Base-by-base conservation (phyloP, 2,329 filamentous ascomycete genomes). In the Cladorrhinum sp. region DNA sequence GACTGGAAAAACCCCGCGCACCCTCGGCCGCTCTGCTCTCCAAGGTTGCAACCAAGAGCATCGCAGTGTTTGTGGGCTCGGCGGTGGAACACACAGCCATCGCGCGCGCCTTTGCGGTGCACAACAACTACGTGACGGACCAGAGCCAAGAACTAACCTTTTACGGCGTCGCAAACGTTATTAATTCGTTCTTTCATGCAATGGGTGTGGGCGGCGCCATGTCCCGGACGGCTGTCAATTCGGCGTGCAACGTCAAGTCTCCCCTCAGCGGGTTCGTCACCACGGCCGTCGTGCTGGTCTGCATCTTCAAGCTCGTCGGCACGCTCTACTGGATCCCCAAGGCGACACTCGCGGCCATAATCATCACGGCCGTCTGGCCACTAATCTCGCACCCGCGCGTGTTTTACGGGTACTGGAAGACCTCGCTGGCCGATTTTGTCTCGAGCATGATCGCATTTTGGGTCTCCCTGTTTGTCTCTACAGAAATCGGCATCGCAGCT, bases 321-420 rank as follows among this genome's bases (percentile, higher is more conserved):
- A 81, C 83, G 0, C 77, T 89, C 0, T 87, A 85, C 72, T 89
- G 85, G 84, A 85, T 89, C n/a, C 86, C 86, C 1, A 86, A 87
- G 65, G 79, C 85, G 0, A 86, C 84, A 0, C 76, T 89, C 1
- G 81, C 86, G 0, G 86, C 85, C 2, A 87, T 89, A 62, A 87
- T 89, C 75, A 87, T 88, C 65, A 85, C 82, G 61, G 85, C 85
- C 5, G 84, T 88, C 0, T 82, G 82, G 72, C 83, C 85, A 41
- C 76, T 88, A 6, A 83, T 88, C 50, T 81, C 82, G 0, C 79
- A 83, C 0, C 80, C 85, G 0, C 79, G 76, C 2, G 77, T 82
- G 9, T 87, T 88, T 68, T 86, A 86, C 71, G 76, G 77, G 13
- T 88, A 85, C 73, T 89, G 85, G 84, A 82, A 82, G 64, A 83